phyloP scores from a whole-genome alignment of 257 asterid species.

The Capsicum chinense region DNA sequence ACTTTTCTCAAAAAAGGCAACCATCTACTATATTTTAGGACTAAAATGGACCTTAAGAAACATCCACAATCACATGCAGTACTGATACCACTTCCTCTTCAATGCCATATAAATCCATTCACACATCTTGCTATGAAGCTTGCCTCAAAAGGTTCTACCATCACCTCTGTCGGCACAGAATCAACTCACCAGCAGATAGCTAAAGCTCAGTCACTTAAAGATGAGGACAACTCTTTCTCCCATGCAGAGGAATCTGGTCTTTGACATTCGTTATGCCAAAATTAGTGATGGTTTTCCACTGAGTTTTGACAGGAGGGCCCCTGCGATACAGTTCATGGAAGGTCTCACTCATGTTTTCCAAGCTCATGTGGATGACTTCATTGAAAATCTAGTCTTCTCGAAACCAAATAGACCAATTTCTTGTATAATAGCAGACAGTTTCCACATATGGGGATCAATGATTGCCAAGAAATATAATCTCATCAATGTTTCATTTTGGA shows the following conservation, averaged over 20 bases:
- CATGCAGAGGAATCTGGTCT: conserved; percentile 48
- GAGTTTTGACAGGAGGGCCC: too few relatives aligned
- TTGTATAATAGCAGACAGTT: conserved; percentile 59
- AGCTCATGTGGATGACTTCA: conserved; percentile 45
- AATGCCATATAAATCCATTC: conserved; percentile 48
- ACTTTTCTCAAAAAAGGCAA: background rate
- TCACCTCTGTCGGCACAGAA: conserved; percentile 42
- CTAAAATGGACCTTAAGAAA: conserved; percentile 3
- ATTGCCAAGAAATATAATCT: conserved; percentile 49
- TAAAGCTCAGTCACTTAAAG: background rate
- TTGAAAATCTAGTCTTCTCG: conserved; percentile 34
- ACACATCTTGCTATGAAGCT: conserved; percentile 41
- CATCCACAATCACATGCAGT: conserved; percentile 35
- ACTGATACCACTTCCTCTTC: conserved; percentile 42
- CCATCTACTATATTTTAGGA: background rate
- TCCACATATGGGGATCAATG: conserved; percentile 47
- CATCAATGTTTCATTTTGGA: conserved; percentile 34
- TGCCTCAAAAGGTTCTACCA: conserved; percentile 47
- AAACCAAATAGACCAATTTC: conserved; percentile 29
- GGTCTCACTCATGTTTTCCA: conserved; percentile 37
- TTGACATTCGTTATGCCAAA: too few relatives aligned
- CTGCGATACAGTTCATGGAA: conserved; percentile 28
- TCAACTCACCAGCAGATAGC: conserved; percentile 38
- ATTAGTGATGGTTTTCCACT: too few relatives aligned
- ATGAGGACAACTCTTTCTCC: conserved; percentile 46